Base-by-base conservation (phyloP, 108 stramenopile genomes). In the Skeletonema potamos region DNA sequence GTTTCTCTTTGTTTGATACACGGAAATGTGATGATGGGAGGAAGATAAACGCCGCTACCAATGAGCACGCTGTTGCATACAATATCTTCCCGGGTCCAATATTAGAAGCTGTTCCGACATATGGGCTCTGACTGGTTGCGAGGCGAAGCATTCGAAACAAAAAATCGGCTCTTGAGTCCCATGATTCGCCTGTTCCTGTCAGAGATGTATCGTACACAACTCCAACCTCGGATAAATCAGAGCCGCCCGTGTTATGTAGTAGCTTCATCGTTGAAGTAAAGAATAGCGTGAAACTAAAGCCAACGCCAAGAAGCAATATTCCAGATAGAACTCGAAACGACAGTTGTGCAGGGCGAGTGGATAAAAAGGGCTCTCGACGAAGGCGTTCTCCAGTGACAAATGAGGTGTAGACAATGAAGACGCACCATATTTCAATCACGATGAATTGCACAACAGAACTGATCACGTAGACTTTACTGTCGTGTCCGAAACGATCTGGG, bases 301-400 rank as follows among this genome's bases (percentile, higher is more conserved):
- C 80, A 8, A 74, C 36, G 2, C 80, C 80, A 32, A 81, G 62
- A 11, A 81, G 46, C 17, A 81, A 27, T 18, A 81, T 81, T 44
- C 68, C 57, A 30, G 73, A 68, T 27, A 81, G 68, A 30, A 81
- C 84, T 54, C 92, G 85, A 59, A 79, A 89, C 4, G 90, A 79
- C 17, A 93, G 84, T 69, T 93, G 92, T n/a, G 88, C 88, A 20
- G 89, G 88, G 24, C 92, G 64, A 15, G 92, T 93, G 54, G 81
- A 82, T n/a, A 93, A 76, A 64, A 93, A 93, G 4, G 87, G 87
- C 68, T 93, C 87, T 37, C 71, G 65, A 27, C 71, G 79, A 51
- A 93, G 76, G 1, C 71, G 68, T 67, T 66, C 58, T 17, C 86
- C 88, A n/a, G 92, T 85, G 18, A 72, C 68, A 29, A 88, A 74